Conservation (phyloP, 2,329 filamentous ascomycete genomes). For the Aspergillus japonicus region DNA sequence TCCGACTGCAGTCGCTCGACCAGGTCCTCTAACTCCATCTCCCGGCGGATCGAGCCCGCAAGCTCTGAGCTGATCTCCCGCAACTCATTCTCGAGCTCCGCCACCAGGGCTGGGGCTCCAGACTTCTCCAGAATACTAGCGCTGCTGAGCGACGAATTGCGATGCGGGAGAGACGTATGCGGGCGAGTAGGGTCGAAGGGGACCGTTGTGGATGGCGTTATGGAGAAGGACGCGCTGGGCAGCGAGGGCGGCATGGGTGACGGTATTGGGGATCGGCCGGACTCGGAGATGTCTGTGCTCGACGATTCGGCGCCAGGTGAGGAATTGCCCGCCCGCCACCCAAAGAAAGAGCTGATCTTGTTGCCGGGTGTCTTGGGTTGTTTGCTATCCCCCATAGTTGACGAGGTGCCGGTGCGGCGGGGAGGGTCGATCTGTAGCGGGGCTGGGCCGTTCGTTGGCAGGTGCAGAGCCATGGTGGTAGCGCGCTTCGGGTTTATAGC, state of each 20-base stretch:
- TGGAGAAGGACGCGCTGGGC: slow-evolving; percentile 32
- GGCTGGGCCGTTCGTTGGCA: slow-evolving; percentile 39
- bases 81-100: slow-evolving; percentile 91
- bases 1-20: slow-evolving; percentile 86
- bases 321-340: slow-evolving; percentile 59
- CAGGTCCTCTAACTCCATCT: slow-evolving; percentile 95
- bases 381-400: slow-evolving; percentile 34
- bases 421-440: slow-evolving; percentile 46
- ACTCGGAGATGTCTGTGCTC: slow-evolving; percentile 63
- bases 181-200: slow-evolving; percentile 52
- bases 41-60: slow-evolving; percentile 85
- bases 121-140: slow-evolving; percentile 40
- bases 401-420: slow-evolving; percentile 30
- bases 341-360: slow-evolving; percentile 66
- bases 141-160: slow-evolving; percentile 46
- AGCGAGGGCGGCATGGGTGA: slow-evolving; percentile 51
- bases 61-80: slow-evolving; percentile 91
- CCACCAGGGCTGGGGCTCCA: slow-evolving; percentile 60
- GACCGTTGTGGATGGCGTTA: slow-evolving; percentile 42
- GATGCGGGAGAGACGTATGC: slow-evolving; percentile 48
- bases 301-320: slow-evolving; percentile 58
- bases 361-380: slow-evolving; percentile 54
- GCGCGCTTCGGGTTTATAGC: slow-evolving; percentile 46
- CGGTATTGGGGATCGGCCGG: slow-evolving; percentile 57
- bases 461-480: slow-evolving; percentile 47